These are phyloP conservation scores for Pseudocercospora ulei DNA, from an alignment of 2,329 filamentous ascomycete species.

Conservation along the genomic window DNA sequence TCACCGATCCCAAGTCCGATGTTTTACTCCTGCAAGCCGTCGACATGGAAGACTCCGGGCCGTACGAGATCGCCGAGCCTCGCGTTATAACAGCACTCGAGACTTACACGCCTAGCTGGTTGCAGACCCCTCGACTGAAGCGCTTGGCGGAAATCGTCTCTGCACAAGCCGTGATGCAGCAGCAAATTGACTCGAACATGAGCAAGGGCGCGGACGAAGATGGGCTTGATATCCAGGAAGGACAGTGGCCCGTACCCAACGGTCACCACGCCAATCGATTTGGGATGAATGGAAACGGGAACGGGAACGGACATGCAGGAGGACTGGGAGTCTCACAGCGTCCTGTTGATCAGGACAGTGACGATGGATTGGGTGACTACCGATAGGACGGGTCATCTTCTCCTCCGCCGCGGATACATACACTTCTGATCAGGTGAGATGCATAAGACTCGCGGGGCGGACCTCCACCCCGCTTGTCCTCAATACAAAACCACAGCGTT, in stretches of 20 bases:
- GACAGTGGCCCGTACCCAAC: constrained; percentile 22
- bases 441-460: too few species aligned
- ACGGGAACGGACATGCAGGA: constrained; percentile 7
- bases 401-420: too few species aligned
- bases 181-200: constrained; percentile 32
- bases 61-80: constrained; percentile 96
- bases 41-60: constrained; percentile 97
- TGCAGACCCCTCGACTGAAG: constrained; percentile 91
- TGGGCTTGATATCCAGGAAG: constrained; percentile 20
- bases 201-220: constrained; percentile 27
- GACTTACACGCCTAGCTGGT: constrained; percentile 96
- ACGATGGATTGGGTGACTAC: constrained; percentile 13
- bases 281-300: constrained; percentile 13
- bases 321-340: constrained; percentile 14
- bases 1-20: constrained; percentile 90
- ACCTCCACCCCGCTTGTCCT: too few species aligned
- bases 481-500: too few species aligned
- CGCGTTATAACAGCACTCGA: constrained; percentile 91
- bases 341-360: constrained; percentile 16
- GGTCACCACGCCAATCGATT: constrained; percentile 12
- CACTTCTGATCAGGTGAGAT: too few species aligned
- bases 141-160: constrained; percentile 96
- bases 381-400: constrained; percentile 10
- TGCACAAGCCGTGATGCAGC: constrained; percentile 84
- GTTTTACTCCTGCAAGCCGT: constrained; percentile 86